A percentile compares a stretch with the other conserved stretches of the same genome.
phyloP scores from a whole-genome alignment of 1,284 basidiomycete species.

The Cystobasidium sp. region DNA sequence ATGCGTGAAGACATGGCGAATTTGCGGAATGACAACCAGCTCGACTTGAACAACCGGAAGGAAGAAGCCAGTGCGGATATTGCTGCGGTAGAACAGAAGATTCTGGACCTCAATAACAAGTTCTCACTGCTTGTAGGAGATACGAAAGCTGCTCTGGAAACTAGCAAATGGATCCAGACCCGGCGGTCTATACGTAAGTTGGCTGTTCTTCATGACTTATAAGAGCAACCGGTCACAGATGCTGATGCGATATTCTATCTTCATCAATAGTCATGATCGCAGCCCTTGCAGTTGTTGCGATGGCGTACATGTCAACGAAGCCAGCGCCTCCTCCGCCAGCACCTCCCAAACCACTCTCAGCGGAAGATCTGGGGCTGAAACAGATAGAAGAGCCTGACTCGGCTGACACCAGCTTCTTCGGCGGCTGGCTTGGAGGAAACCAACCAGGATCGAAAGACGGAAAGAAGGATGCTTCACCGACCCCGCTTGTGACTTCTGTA shows the following conservation, averaged over 20 bases:
- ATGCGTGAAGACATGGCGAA: constrained; percentile 91
- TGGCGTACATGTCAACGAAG: constrained; percentile 39
- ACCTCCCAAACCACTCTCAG: constrained; percentile 30
- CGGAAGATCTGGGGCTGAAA: constrained; percentile 36
- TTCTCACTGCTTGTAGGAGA: constrained; percentile 82
- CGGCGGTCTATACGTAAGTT: constrained; percentile 44
- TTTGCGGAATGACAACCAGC: constrained; percentile 89
- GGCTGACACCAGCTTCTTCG: constrained; percentile 38
- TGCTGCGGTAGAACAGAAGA: constrained; percentile 82
- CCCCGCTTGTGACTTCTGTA: background rate
- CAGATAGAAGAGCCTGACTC: constrained; percentile 42
- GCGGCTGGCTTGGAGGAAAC: constrained; percentile 21
- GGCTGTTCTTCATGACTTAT: background rate
- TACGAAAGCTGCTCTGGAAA: constrained; percentile 62
- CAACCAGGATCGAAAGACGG: constrained; percentile 15
- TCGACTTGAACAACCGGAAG: constrained; percentile 93
- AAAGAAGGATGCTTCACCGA: constrained; percentile 23
- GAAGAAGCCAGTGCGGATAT: constrained; percentile 87
- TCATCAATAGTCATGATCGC: constrained; percentile 33
- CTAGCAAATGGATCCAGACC: constrained; percentile 53
- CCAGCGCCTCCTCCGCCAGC: constrained; percentile 29
- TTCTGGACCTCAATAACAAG: constrained; percentile 89
- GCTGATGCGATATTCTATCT: background rate
- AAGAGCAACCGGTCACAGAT: background rate
- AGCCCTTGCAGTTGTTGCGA: constrained; percentile 22